Base-by-base conservation (phyloP, 441 rosid species). In the Iberis amara region DNA sequence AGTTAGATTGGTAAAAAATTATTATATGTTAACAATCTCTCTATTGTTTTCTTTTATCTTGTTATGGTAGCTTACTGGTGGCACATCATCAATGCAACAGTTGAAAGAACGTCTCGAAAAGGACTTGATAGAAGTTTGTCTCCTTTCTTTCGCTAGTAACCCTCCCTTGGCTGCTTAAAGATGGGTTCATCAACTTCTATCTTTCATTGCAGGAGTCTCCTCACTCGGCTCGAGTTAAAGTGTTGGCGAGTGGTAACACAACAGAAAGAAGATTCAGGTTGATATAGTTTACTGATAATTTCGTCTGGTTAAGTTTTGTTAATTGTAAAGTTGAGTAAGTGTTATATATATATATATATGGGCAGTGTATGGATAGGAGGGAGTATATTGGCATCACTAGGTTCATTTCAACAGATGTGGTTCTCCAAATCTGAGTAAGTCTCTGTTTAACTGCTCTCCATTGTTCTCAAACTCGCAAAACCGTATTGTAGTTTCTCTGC, bases 321-420 rank as follows among this genome's bases (percentile, higher is more conserved):
- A n/a, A n/a, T n/a, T n/a, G n/a, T n/a, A n/a, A n/a, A n/a, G n/a
- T n/a, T n/a, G n/a, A n/a, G n/a, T n/a, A n/a, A n/a, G n/a, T n/a
- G n/a, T n/a, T n/a, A n/a, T n/a, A n/a, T n/a, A n/a, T n/a, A n/a
- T n/a, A n/a, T n/a, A n/a, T n/a, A n/a, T n/a, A 66, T 47, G 36
- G 40, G 65, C 90, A 91, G 99, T 68, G 99, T 89, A 14, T 89
- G 99, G 99, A 92, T 89, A 26, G 96, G 97, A 63, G 95, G 95
- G 33, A 89, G 97, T 62, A 86, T 92, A 78, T 58, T 86, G 79
- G 99, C 99, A 47, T 94, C 99, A 28, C 90, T 94, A 9, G 97
- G 99, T 35, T 94, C 99, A 33, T 94, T 94, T 71, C 96, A 94
- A 79, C 97, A 94, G 70, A 94, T 89, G 97, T 94, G 97, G 99